These are phyloP conservation scores for Trichoderma endophyticum DNA, from an alignment of 2,329 filamentous ascomycete species.

Conservation along the genomic window DNA sequence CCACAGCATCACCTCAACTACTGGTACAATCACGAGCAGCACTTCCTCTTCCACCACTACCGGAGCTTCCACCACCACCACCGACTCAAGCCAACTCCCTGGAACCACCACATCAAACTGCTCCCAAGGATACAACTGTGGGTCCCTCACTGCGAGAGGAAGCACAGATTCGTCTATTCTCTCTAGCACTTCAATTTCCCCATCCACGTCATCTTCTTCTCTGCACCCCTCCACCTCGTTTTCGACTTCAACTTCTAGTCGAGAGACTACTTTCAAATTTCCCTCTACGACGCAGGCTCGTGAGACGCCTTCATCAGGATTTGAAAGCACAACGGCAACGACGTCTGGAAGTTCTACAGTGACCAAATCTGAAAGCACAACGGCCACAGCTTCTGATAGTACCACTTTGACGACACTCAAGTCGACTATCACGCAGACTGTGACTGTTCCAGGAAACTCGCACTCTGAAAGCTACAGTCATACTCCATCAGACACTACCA, in stretches of 20 bases:
- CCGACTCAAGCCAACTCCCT: slow-evolving; percentile 2
- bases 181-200: neutral
- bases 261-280: neutral
- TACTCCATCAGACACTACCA: neutral
- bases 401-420: neutral
- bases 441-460: slow-evolving; percentile 5
- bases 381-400: neutral
- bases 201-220: neutral
- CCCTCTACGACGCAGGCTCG: neutral
- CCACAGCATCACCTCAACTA: neutral
- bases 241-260: neutral
- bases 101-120: neutral
- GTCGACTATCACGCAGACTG: slow-evolving; percentile 15
- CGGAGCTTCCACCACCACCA: neutral
- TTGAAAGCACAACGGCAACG: neutral
- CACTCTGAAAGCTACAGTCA: neutral
- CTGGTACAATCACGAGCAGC: neutral
- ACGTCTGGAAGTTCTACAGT: neutral
- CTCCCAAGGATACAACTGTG: slow-evolving; percentile 18
- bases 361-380: neutral
- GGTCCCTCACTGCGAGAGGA: neutral
- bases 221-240: neutral
- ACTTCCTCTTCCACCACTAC: neutral
- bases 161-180: slow-evolving; percentile 1
- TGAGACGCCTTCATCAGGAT: neutral